phyloP scores from a whole-genome alignment of 208 protist species.

The Trypanosoma theileri region DNA sequence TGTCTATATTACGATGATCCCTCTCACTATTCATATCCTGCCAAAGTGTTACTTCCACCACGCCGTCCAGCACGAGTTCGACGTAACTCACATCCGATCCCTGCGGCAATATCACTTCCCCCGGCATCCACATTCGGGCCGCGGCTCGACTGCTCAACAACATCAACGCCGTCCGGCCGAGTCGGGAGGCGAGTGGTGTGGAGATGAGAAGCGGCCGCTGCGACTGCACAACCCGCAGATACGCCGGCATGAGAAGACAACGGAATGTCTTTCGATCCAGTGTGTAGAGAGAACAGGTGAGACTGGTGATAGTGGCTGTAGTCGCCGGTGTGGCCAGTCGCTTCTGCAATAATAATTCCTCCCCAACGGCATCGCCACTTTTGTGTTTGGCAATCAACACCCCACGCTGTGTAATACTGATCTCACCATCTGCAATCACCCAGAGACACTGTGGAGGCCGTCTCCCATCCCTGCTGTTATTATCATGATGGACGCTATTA shows the following conservation, averaged over 20 bases:
- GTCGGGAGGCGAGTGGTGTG: not conserved
- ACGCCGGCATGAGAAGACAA: constrained; percentile 11
- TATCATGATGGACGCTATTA: too few species aligned
- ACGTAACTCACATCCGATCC: not conserved
- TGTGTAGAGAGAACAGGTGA: constrained; percentile 3
- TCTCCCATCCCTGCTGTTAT: not conserved
- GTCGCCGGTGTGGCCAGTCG: not conserved
- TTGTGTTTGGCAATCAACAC: not conserved
- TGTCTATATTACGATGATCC: too few species aligned
- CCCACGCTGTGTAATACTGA: not conserved
- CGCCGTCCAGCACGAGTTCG: constrained; percentile 4
- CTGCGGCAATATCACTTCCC: constrained; percentile 2
- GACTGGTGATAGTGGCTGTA: constrained; percentile 11
- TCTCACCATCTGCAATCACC: constrained; percentile 9
- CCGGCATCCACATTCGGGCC: not conserved
- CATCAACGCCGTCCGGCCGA: not conserved
- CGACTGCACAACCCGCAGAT: not conserved
- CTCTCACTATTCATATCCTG: too few species aligned
- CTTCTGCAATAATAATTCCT: not conserved
- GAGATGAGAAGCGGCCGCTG: not conserved
- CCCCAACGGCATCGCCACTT: constrained; percentile 5
- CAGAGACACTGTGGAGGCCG: constrained; percentile 6
- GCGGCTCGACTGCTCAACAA: not conserved
- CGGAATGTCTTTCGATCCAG: constrained; percentile 19
- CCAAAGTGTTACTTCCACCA: constrained; percentile 9